Conservation (phyloP, 768 basidiomycete genomes). For the Suillus tomentosus region DNA sequence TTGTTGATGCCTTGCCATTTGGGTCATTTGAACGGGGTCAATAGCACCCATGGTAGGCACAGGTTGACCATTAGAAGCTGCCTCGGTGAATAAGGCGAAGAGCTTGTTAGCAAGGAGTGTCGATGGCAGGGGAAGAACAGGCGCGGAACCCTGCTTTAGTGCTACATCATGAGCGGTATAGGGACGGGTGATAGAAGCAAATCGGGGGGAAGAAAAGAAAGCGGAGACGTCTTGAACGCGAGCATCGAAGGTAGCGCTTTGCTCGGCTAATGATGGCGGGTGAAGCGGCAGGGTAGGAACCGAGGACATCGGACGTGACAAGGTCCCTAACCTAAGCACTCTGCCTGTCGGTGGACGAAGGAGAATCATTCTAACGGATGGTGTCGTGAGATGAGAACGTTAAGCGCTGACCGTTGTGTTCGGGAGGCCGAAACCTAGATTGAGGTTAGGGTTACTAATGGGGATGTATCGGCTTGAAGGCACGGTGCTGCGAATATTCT, state of each 20-base stretch:
- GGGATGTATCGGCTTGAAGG: constrained; percentile 2
- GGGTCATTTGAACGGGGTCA: constrained; percentile 93
- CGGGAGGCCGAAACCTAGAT: constrained; percentile 42
- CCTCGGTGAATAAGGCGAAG: constrained; percentile 63
- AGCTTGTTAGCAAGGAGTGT: constrained; percentile 86
- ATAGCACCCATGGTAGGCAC: constrained; percentile 93
- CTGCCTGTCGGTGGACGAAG: constrained; percentile 30
- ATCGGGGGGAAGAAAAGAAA: constrained; percentile 80
- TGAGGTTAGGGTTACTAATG: constrained; percentile 35
- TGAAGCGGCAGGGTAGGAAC: constrained; percentile 51
- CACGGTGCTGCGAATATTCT: neutral
- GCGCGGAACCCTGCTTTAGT: constrained; percentile 86
- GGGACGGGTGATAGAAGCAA: constrained; percentile 69
- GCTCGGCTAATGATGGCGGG: constrained; percentile 58
- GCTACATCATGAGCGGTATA: constrained; percentile 82
- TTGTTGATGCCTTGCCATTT: constrained; percentile 87
- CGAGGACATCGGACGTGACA: constrained; percentile 44
- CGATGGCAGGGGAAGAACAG: constrained; percentile 73
- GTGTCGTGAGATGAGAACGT: constrained; percentile 38
- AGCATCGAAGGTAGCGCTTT: constrained; percentile 57
- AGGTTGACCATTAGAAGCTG: constrained; percentile 63
- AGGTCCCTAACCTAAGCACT: constrained; percentile 27
- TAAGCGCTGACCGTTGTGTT: neutral
- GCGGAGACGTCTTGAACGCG: constrained; percentile 64
- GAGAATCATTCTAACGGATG: constrained; percentile 17